These are phyloP conservation scores for Leccinellum albellum DNA, from an alignment of 768 basidiomycete genomes.

Conservation along the genomic window DNA sequence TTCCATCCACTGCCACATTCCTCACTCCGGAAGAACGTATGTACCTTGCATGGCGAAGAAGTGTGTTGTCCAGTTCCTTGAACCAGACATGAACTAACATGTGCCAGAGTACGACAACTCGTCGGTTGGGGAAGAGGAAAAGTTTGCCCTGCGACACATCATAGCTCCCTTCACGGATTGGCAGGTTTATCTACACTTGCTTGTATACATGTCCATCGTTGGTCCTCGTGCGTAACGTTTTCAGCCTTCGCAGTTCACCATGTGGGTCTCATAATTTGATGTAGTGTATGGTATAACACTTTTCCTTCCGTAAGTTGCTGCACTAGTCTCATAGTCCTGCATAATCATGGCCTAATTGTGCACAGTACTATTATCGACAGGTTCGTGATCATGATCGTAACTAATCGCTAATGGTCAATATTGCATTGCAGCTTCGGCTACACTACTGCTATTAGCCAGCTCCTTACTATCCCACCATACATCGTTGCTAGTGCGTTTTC, in stretches of 20 bases:
- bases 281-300: constrained; percentile 67
- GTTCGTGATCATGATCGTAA: neutral
- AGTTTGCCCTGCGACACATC: constrained; percentile 51
- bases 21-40: constrained; percentile 15
- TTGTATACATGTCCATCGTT: constrained; percentile 45
- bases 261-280: neutral
- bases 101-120: constrained; percentile 38
- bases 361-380: neutral
- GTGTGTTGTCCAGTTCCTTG: neutral
- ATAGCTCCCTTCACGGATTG: constrained; percentile 56
- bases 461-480: constrained; percentile 69
- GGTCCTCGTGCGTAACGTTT: constrained; percentile 47
- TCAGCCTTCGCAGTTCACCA: neutral
- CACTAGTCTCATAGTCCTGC: neutral
- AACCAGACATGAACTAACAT: constrained; percentile 51
- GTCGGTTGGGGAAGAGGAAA: constrained; percentile 42
- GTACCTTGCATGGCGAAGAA: constrained; percentile 17
- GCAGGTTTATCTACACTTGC: constrained; percentile 41
- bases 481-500: constrained; percentile 50
- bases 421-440: constrained; percentile 50
- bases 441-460: constrained; percentile 51
- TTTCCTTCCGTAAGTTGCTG: constrained; percentile 58
- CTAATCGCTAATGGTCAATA: neutral
- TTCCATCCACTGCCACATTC: constrained; percentile 17
- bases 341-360: neutral